These are phyloP conservation scores for Ceratopteris richardii DNA, from an alignment of 75 land plant genomes.

Conservation along the genomic window DNA sequence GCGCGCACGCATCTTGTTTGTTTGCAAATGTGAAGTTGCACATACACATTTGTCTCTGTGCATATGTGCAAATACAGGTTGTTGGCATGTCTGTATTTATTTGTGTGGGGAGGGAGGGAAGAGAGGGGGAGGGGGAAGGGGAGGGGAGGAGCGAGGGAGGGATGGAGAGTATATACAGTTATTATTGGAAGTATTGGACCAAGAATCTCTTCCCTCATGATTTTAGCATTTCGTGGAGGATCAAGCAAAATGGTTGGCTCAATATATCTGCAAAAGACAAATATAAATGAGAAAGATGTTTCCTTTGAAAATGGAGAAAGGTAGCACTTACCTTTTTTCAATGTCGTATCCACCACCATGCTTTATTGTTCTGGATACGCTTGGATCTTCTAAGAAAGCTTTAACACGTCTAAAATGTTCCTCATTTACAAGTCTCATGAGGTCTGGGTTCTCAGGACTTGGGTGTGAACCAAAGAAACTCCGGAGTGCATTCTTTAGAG, in stretches of 20 bases:
- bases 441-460: conserved; percentile 11
- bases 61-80: too few species aligned
- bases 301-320: too few species aligned
- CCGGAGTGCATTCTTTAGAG: conserved; percentile 31
- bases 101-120: too few species aligned
- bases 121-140: not conserved
- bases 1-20: too few species aligned
- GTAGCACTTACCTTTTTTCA: too few species aligned
- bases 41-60: too few species aligned
- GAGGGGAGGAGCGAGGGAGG: not conserved
- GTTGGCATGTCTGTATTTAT: too few species aligned
- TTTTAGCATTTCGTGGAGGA: conserved; percentile 53
- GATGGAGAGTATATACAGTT: conserved; percentile 35
- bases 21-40: too few species aligned
- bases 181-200: conserved; percentile 83
- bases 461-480: conserved; percentile 48
- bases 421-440: conserved; percentile 53
- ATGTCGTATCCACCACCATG: conserved; percentile 63
- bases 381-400: conserved; percentile 46
- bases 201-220: conserved; percentile 88
- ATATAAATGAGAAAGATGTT: too few species aligned
- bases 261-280: conserved; percentile 41
- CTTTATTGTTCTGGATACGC: conserved; percentile 42
- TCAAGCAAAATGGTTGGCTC: conserved; percentile 73
- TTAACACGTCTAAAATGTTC: conserved; percentile 45